Percentiles rank a stretch among this genome's conserved stretches.
Conservation (phyloP, 768 basidiomycete species). For the Suillus spraguei region DNA sequence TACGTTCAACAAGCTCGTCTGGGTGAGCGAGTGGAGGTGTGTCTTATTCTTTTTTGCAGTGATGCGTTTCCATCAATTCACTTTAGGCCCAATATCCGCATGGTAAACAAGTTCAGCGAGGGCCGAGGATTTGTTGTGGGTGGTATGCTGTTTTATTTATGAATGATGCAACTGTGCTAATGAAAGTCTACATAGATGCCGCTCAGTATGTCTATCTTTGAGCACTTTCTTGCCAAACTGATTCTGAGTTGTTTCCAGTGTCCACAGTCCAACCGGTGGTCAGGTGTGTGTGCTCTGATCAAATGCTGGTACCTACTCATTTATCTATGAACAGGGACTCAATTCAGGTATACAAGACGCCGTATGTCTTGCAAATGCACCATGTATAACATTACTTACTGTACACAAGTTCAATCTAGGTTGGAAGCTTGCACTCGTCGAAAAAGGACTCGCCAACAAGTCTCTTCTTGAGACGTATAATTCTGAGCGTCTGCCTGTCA, state of each 20-base stretch:
- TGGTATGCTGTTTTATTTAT: conserved; percentile 3
- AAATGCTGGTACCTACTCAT: not conserved
- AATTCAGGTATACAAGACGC: conserved; percentile 42
- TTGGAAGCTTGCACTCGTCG: conserved; percentile 30
- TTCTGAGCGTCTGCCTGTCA: conserved; percentile 30
- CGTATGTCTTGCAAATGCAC: conserved; percentile 25
- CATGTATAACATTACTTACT: not conserved
- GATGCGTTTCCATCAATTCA: not conserved
- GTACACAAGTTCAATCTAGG: conserved; percentile 22
- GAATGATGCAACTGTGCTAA: not conserved
- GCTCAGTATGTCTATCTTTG: not conserved
- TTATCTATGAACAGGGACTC: conserved; percentile 32
- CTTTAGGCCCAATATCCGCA: not conserved
- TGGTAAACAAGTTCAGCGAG: not conserved
- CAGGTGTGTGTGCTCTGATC: not conserved
- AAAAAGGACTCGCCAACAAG: conserved; percentile 23
- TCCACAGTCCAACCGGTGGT: conserved; percentile 2
- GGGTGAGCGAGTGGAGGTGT: conserved; percentile 32
- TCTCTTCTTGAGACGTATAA: conserved; percentile 29
- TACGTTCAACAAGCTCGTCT: conserved; percentile 29
- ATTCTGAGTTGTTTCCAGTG: not conserved
- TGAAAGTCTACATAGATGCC: not conserved
- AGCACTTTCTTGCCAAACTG: not conserved
- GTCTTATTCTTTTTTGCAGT: not conserved
- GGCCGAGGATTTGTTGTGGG: not conserved